These are phyloP conservation scores for Ceratobasidium sp. DNA, from an alignment of 1,284 basidiomycete genomes.

Conservation along the genomic window DNA sequence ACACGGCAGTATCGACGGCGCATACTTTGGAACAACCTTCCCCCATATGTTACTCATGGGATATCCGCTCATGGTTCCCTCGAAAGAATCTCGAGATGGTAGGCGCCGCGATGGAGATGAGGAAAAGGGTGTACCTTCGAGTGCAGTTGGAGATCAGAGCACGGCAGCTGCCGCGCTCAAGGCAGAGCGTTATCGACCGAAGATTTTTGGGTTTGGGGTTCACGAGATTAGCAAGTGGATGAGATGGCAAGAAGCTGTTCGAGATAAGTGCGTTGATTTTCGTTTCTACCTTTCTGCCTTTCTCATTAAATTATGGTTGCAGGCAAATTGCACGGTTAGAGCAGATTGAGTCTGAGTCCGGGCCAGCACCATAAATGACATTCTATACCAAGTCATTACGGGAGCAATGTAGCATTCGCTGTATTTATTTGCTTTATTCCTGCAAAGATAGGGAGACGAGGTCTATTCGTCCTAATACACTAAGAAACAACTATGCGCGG, in stretches of 20 bases:
- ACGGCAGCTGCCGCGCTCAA: conserved; percentile 86
- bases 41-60: conserved; percentile 96
- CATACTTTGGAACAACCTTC: conserved; percentile 97
- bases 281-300: background rate
- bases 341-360: conserved; percentile 44
- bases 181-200: conserved; percentile 89
- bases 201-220: conserved; percentile 94
- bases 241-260: conserved; percentile 90
- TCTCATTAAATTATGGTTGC: background rate
- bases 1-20: conserved; percentile 95
- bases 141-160: conserved; percentile 72
- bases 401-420: conserved; percentile 40
- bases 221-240: conserved; percentile 93
- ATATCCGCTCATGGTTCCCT: conserved; percentile 89
- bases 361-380: conserved; percentile 29
- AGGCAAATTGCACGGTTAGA: conserved; percentile 50
- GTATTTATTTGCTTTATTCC: conserved; percentile 44
- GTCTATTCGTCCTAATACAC: conserved; percentile 41
- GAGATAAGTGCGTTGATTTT: conserved; percentile 74
- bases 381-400: background rate
- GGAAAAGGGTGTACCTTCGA: conserved; percentile 59
- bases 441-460: background rate
- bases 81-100: conserved; percentile 70
- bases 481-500: conserved; percentile 28
- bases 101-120: conserved; percentile 60